Evolutionary conservation across 2,329 filamentous ascomycete species (phyloP).

Genomic region (Arachnomyces sp.): DNA sequence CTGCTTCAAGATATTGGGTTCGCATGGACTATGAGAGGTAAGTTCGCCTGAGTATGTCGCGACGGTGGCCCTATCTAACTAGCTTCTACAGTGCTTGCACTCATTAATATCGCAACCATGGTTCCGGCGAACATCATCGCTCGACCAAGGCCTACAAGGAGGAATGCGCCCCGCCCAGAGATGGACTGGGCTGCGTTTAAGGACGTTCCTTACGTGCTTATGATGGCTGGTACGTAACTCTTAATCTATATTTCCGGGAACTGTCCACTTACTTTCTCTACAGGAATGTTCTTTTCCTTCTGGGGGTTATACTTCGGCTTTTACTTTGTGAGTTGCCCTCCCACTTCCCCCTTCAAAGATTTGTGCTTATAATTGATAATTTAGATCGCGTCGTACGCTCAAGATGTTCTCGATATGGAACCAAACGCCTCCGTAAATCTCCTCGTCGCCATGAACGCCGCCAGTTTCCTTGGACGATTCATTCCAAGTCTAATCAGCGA

Average conservation of each 20-base stretch:
- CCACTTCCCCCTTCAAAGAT: not conserved
- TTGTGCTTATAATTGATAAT: no score
- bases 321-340: constrained; percentile 16
- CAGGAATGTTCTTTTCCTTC: constrained; percentile 22
- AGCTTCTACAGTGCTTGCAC: constrained; percentile 8
- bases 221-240: constrained; percentile 16
- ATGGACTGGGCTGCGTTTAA: constrained; percentile 11
- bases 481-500: constrained; percentile 23
- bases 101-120: constrained; percentile 17
- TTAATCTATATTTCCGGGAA: not conserved
- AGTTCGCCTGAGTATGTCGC: constrained; percentile 11
- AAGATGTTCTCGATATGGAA: constrained; percentile 18
- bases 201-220: constrained; percentile 15
- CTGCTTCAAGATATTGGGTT: constrained; percentile 25
- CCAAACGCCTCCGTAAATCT: constrained; percentile 18
- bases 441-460: constrained; percentile 23
- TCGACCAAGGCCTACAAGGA: constrained; percentile 4
- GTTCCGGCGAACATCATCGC: constrained; percentile 12
- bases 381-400: constrained; percentile 22
- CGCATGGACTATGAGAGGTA: constrained; percentile 20
- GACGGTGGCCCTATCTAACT: not conserved
- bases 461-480: constrained; percentile 24
- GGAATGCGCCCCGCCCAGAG: not conserved
- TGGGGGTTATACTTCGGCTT: constrained; percentile 26
- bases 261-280: not conserved